These are phyloP conservation scores for Williopsis jadinii DNA, from an alignment of 1,139 yeast species.

Conservation along the genomic window DNA sequence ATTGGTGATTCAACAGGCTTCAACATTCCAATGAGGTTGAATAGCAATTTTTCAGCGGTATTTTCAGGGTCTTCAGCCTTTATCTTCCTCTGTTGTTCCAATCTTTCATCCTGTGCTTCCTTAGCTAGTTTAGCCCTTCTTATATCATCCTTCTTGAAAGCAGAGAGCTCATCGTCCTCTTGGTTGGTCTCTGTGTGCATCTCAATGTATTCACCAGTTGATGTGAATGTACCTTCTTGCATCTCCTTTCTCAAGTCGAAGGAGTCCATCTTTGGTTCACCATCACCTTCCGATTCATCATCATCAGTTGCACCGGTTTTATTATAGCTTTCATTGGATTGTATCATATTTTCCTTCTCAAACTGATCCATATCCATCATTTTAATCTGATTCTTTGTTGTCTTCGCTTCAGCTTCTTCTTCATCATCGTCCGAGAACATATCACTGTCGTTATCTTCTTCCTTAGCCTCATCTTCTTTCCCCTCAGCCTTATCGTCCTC, in stretches of 20 bases:
- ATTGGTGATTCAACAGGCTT: constrained; percentile 60
- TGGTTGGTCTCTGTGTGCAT: constrained; percentile 41
- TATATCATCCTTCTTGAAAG: constrained; percentile 41
- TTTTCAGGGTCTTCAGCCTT: constrained; percentile 5
- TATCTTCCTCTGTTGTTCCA: constrained; percentile 4
- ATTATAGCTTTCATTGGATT: constrained; percentile 4
- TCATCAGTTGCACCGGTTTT: constrained; percentile 9
- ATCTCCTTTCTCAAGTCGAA: constrained; percentile 54
- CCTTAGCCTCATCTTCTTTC: constrained; percentile 1
- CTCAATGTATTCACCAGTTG: constrained; percentile 34
- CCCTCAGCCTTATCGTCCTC: not conserved
- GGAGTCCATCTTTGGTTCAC: constrained; percentile 49
- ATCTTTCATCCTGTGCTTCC: constrained; percentile 21
- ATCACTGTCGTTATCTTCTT: constrained; percentile 12
- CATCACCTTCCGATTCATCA: constrained; percentile 3
- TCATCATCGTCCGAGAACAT: constrained; percentile 18
- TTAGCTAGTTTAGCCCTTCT: constrained; percentile 40
- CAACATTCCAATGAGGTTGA: constrained; percentile 34
- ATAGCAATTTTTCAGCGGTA: constrained; percentile 27
- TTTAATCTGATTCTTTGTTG: constrained; percentile 3
- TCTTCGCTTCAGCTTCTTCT: not conserved
- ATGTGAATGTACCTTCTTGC: constrained; percentile 56
- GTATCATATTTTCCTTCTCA: constrained; percentile 11
- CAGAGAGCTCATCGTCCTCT: constrained; percentile 40
- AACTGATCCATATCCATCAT: constrained; percentile 11